Percentiles rank a stretch among this genome's conserved stretches.
Conservation (phyloP, 2,329 filamentous ascomycete genomes). For the Aspergillus novoparasiticus region DNA sequence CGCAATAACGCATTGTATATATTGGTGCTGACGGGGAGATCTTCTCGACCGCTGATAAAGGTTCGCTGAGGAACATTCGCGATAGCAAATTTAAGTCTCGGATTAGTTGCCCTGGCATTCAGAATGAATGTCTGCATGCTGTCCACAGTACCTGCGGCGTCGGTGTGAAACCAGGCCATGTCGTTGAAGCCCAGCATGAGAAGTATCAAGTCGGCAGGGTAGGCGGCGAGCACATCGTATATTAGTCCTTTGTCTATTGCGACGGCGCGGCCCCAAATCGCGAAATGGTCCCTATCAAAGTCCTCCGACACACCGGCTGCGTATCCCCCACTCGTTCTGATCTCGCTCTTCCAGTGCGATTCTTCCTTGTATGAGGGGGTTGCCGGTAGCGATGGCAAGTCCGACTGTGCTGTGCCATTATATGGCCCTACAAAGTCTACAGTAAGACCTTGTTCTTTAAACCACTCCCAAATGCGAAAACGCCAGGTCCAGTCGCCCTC, state of each 20-base stretch:
- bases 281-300: constrained; percentile 4
- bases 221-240: not conserved
- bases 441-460: not conserved
- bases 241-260: constrained; percentile 3
- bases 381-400: not conserved
- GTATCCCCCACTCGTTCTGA: constrained; percentile 4
- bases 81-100: constrained; percentile 4
- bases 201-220: constrained; percentile 3
- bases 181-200: constrained; percentile 12
- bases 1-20: constrained; percentile 5
- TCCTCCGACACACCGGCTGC: not conserved
- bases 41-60: constrained; percentile 4
- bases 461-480: constrained; percentile 12
- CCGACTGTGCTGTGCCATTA: constrained; percentile 3
- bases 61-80: constrained; percentile 8
- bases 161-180: constrained; percentile 9
- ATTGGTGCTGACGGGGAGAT: constrained; percentile 6
- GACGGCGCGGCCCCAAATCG: constrained; percentile 8
- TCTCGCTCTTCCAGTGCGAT: not conserved
- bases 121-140: not conserved
- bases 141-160: not conserved
- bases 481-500: constrained; percentile 13
- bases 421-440: constrained; percentile 8
- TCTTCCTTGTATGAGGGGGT: not conserved
- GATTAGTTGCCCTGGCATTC: constrained; percentile 1